These are phyloP conservation scores for Begonia loranthoides DNA, from an alignment of 306 rosid genomes.

Conservation along the genomic window DNA sequence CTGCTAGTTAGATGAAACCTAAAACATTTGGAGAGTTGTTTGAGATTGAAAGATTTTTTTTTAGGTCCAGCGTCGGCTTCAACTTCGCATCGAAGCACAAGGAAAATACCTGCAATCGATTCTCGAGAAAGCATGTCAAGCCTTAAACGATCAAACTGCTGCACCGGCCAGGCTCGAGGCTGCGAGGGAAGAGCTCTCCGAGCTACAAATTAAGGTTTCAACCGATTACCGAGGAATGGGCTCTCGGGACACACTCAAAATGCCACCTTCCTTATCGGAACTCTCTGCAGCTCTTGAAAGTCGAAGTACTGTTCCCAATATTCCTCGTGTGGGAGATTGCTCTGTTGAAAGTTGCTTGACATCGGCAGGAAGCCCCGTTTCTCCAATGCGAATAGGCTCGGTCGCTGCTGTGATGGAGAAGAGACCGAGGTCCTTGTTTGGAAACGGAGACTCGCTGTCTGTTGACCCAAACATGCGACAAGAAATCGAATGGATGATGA, in stretches of 20 bases:
- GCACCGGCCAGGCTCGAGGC: conserved; percentile 30
- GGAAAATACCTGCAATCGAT: conserved; percentile 43
- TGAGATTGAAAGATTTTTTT: background rate
- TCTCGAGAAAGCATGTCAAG: conserved; percentile 48
- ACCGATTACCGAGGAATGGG: conserved; percentile 22
- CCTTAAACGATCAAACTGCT: conserved; percentile 30
- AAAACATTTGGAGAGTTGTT: background rate
- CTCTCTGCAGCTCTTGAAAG: conserved; percentile 23
- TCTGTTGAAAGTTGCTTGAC: conserved; percentile 32
- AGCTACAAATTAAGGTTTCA: conserved; percentile 31
- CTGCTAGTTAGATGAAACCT: conserved; percentile 1
- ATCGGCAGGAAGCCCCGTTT: conserved; percentile 30
- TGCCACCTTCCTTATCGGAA: conserved; percentile 21
- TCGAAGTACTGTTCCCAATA: conserved; percentile 7
- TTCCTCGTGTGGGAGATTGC: conserved; percentile 26
- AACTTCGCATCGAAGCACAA: conserved; percentile 51
- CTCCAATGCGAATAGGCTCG: conserved; percentile 22
- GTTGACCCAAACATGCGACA: conserved; percentile 28
- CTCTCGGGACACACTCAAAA: conserved; percentile 17
- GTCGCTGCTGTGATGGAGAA: conserved; percentile 24
- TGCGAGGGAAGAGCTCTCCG: conserved; percentile 42
- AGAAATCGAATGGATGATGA: conserved; percentile 43
- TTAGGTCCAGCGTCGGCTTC: conserved; percentile 49
- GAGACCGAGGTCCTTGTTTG: conserved; percentile 30
- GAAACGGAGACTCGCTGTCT: conserved; percentile 29